Evolutionary conservation across 345 rosid genomes (phyloP).

Genomic region (Eucalyptus rudis): DNA sequence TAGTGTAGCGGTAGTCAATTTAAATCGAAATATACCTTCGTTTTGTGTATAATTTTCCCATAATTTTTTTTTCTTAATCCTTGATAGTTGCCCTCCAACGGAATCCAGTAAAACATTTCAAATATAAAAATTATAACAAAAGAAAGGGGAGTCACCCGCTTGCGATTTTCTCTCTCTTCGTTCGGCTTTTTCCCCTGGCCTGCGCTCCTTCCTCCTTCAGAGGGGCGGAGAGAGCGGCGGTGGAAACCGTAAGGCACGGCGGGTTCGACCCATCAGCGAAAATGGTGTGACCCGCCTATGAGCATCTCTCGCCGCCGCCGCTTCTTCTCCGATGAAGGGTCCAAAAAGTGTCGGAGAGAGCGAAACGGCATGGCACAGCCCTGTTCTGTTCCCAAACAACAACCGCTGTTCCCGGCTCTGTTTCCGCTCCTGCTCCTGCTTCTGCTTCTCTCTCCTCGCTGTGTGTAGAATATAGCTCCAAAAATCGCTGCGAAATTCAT

Average conservation of each 20-base stretch:
- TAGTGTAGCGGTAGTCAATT: not conserved
- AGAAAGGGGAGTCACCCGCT: not conserved
- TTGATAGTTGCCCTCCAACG: not conserved
- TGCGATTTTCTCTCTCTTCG: not conserved
- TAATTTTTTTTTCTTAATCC: not conserved
- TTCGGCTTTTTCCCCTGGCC: not conserved
- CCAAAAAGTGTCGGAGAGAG: not conserved
- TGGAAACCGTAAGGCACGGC: not conserved
- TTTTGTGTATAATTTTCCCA: not conserved
- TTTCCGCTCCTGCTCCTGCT: not conserved
- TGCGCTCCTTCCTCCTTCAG: not conserved
- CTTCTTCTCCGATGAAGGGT: not conserved
- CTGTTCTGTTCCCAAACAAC: not conserved
- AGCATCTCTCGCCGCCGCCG: not conserved
- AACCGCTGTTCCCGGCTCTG: not conserved
- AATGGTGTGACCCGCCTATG: not conserved
- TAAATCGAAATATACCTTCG: not conserved
- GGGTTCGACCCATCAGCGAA: not conserved
- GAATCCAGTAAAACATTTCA: not conserved
- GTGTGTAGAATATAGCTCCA: not conserved
- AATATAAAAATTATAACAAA: not conserved
- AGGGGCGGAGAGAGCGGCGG: not conserved
- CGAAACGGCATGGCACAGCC: not conserved
- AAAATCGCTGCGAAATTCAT: not conserved
- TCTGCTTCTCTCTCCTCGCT: not conserved